phyloP scores from a whole-genome alignment of 2,329 filamentous ascomycete genomes.

The Pseudocercospora fijiensis region DNA sequence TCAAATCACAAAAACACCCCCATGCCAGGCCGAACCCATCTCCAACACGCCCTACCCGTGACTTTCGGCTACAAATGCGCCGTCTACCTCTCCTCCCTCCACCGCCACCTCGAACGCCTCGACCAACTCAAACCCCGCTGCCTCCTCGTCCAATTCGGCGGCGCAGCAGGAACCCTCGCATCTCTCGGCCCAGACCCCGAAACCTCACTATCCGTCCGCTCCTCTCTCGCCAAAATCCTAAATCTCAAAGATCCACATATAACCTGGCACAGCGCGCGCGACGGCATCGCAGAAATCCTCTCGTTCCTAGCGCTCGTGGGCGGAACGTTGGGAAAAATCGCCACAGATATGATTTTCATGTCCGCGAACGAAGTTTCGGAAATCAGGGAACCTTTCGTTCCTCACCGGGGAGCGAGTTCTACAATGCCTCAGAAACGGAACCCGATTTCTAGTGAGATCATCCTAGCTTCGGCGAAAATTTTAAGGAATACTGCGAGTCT shows the following conservation, averaged over 20 bases:
- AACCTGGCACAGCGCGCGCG: slow-evolving; percentile 38
- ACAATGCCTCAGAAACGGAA: slow-evolving; percentile 56
- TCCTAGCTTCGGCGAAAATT: slow-evolving; percentile 32
- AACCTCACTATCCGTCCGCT: slow-evolving; percentile 27
- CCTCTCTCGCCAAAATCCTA: slow-evolving; percentile 28
- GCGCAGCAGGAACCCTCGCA: slow-evolving; percentile 37
- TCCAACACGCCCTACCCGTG: slow-evolving; percentile 37
- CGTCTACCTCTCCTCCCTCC: slow-evolving; percentile 34
- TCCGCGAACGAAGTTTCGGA: slow-evolving; percentile 36
- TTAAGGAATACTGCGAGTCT: slow-evolving; percentile 30
- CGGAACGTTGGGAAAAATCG: slow-evolving; percentile 34
- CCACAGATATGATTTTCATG: slow-evolving; percentile 36
- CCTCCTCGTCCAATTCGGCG: slow-evolving; percentile 35
- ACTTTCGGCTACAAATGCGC: slow-evolving; percentile 39
- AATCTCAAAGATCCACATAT: slow-evolving; percentile 30
- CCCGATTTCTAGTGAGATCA: slow-evolving; percentile 35
- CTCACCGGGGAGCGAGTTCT: slow-evolving; percentile 55
- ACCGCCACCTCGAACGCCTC: slow-evolving; percentile 33
- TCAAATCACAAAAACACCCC: slow-evolving; percentile 28
- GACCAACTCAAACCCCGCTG: slow-evolving; percentile 30
- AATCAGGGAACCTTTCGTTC: slow-evolving; percentile 46
- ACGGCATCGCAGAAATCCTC: slow-evolving; percentile 33
- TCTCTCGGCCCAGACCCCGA: slow-evolving; percentile 22
- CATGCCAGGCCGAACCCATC: slow-evolving; percentile 35
- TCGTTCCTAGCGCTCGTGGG: slow-evolving; percentile 33